phyloP scores from a whole-genome alignment of 768 basidiomycete genomes.

The Phanerochaete carnosa region DNA sequence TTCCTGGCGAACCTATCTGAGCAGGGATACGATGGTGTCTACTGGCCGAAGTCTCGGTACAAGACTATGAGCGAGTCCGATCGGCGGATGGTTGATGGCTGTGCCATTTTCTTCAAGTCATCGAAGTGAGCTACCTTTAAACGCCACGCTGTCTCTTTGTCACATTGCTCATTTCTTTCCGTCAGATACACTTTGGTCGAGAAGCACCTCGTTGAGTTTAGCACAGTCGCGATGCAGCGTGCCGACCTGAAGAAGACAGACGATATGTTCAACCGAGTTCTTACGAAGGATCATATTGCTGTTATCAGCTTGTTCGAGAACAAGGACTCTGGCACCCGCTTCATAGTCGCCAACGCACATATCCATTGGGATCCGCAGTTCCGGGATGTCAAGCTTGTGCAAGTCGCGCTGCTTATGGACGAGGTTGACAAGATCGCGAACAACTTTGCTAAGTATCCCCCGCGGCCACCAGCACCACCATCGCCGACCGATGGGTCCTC shows the following conservation, averaged over 20 bases:
- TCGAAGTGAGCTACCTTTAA: conserved; percentile 58
- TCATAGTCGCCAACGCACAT: conserved; percentile 89
- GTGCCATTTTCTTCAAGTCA: conserved; percentile 93
- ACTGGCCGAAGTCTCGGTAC: conserved; percentile 89
- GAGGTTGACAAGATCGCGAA: conserved; percentile 88
- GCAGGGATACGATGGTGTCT: conserved; percentile 87
- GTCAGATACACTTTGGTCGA: conserved; percentile 88
- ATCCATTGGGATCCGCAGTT: conserved; percentile 91
- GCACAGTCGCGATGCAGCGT: conserved; percentile 86
- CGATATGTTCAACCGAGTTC: conserved; percentile 99
- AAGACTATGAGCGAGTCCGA: conserved; percentile 91
- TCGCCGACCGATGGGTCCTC: conserved; percentile 21
- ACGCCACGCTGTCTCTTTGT: neutral
- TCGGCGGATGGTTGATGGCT: conserved; percentile 88
- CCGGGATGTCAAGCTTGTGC: conserved; percentile 96
- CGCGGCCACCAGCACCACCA: conserved; percentile 42
- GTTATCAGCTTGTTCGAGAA: conserved; percentile 86
- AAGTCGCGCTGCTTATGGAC: conserved; percentile 87
- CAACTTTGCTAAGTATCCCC: conserved; percentile 81
- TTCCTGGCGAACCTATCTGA: conserved; percentile 70
- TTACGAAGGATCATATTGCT: conserved; percentile 92
- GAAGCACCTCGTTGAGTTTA: conserved; percentile 92
- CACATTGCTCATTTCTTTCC: neutral
- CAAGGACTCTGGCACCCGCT: conserved; percentile 78
- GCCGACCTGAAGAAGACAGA: conserved; percentile 96